A percentile compares a stretch with the other conserved stretches of the same genome.
phyloP scores from a whole-genome alignment of 2,329 filamentous ascomycete genomes.

The Akanthomyces lecanii region DNA sequence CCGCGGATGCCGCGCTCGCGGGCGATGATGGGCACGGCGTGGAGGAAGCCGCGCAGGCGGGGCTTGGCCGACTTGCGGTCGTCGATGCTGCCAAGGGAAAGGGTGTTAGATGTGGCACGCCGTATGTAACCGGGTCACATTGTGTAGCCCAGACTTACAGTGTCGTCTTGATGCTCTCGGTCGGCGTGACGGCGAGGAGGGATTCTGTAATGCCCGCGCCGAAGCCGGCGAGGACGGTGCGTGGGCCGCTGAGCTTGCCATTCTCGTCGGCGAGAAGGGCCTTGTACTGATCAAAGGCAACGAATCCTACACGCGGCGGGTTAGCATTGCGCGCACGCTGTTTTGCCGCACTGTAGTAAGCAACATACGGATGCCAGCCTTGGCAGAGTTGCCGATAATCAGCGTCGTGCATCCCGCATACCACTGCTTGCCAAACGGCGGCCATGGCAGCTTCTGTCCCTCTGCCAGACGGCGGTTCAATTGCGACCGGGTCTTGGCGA shows the following conservation, averaged over 20 bases:
- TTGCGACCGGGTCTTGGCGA: constrained; percentile 93
- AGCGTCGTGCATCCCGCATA: constrained; percentile 96
- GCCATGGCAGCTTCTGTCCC: constrained; percentile 87
- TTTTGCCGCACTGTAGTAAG: background rate
- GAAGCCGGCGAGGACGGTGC: constrained; percentile 89
- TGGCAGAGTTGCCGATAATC: constrained; percentile 94
- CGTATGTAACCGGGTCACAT: background rate
- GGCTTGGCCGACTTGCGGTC: constrained; percentile 84
- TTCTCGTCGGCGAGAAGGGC: constrained; percentile 72
- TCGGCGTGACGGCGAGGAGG: constrained; percentile 88
- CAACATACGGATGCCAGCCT: constrained; percentile 85
- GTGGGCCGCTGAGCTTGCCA: constrained; percentile 84
- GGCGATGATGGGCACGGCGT: constrained; percentile 82
- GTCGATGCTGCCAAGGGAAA: constrained; percentile 63
- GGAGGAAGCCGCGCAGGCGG: constrained; percentile 84
- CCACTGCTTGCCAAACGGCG: constrained; percentile 89
- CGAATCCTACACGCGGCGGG: constrained; percentile 58
- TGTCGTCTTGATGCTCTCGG: constrained; percentile 97
- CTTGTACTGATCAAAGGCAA: constrained; percentile 96
- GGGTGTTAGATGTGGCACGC: background rate
- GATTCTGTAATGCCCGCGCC: constrained; percentile 94
- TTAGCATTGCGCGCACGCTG: background rate
- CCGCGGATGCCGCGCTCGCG: constrained; percentile 83
- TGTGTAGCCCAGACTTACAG: constrained; percentile 44
- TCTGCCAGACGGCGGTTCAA: constrained; percentile 80